These are phyloP conservation scores for Exophiala calicioides DNA, from an alignment of 2,329 filamentous ascomycete genomes.

Conservation along the genomic window DNA sequence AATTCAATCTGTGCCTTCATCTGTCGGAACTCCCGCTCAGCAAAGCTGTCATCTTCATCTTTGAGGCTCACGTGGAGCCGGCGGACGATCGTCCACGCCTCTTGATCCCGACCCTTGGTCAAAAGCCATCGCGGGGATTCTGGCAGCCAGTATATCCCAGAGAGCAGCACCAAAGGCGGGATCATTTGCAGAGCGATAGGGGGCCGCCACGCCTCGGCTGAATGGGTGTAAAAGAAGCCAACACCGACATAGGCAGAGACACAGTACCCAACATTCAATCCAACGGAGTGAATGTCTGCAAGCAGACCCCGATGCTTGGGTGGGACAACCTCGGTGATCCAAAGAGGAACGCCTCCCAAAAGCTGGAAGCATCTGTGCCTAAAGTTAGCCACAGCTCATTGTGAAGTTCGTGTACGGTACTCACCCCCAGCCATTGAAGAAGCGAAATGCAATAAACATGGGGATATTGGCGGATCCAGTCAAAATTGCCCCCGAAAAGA, in stretches of 20 bases:
- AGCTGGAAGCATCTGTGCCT: conserved; percentile 3
- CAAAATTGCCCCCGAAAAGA: conserved; percentile 1
- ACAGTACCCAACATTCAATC: conserved; percentile 51
- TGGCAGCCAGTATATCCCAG: conserved; percentile 2
- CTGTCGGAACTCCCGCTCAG: conserved; percentile 13
- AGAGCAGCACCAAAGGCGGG: not conserved
- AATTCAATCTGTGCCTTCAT: conserved; percentile 15
- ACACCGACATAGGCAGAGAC: conserved; percentile 43
- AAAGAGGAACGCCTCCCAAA: conserved; percentile 2
- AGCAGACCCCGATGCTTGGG: conserved; percentile 38
- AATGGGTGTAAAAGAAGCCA: conserved; percentile 12
- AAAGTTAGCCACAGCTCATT: not conserved
- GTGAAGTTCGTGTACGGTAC: not conserved
- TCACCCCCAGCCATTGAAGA: conserved; percentile 14
- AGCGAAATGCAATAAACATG: conserved; percentile 18
- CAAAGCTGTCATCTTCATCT: conserved; percentile 8
- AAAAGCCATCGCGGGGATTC: conserved; percentile 29
- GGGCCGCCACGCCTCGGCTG: not conserved
- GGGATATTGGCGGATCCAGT: conserved; percentile 8
- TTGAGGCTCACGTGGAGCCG: conserved; percentile 37
- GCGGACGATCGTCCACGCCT: conserved; percentile 48
- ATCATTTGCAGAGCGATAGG: not conserved
- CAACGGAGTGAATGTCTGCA: conserved; percentile 38
- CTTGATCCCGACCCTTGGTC: conserved; percentile 46
- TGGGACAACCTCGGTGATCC: conserved; percentile 83